Evolutionary conservation across 2,329 filamentous ascomycete genomes (phyloP).

Genomic region (Scytalidium lignicola): DNA sequence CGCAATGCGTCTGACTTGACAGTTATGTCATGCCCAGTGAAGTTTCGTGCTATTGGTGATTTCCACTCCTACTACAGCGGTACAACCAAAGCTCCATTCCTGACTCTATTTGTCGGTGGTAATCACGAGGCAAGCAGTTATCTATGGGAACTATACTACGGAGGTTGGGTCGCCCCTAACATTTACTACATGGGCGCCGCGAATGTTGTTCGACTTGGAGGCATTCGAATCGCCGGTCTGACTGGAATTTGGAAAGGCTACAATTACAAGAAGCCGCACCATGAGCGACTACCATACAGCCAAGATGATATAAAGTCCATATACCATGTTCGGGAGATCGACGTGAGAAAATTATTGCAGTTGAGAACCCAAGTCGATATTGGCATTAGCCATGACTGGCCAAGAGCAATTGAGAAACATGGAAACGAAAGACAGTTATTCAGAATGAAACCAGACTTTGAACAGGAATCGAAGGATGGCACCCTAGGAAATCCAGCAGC

Average conservation of each 20-base stretch:
- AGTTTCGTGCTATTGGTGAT: constrained; percentile 84
- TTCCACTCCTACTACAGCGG: constrained; percentile 95
- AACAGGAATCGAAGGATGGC: constrained; percentile 68
- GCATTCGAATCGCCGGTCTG: constrained; percentile 80
- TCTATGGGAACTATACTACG: constrained; percentile 89
- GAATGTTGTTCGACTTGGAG: constrained; percentile 79
- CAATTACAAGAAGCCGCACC: constrained; percentile 79
- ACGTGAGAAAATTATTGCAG: constrained; percentile 84
- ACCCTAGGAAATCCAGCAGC: constrained; percentile 77
- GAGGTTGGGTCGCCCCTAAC: constrained; percentile 93
- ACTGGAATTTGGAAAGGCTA: constrained; percentile 94
- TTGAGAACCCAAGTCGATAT: constrained; percentile 85
- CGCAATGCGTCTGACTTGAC: constrained; percentile 85
- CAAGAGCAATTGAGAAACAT: constrained; percentile 71
- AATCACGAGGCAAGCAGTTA: constrained; percentile 94
- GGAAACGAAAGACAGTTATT: constrained; percentile 69
- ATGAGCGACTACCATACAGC: constrained; percentile 82
- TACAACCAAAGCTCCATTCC: constrained; percentile 68
- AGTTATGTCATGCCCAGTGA: constrained; percentile 82
- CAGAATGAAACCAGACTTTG: constrained; percentile 67
- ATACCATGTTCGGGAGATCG: constrained; percentile 86
- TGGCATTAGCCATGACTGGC: constrained; percentile 95
- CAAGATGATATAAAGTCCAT: constrained; percentile 70
- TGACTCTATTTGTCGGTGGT: constrained; percentile 88
- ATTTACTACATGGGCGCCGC: constrained; percentile 97